Evolutionary conservation across 2,329 filamentous ascomycete genomes (phyloP).

Genomic region (Coniochaeta hoffmannii): DNA sequence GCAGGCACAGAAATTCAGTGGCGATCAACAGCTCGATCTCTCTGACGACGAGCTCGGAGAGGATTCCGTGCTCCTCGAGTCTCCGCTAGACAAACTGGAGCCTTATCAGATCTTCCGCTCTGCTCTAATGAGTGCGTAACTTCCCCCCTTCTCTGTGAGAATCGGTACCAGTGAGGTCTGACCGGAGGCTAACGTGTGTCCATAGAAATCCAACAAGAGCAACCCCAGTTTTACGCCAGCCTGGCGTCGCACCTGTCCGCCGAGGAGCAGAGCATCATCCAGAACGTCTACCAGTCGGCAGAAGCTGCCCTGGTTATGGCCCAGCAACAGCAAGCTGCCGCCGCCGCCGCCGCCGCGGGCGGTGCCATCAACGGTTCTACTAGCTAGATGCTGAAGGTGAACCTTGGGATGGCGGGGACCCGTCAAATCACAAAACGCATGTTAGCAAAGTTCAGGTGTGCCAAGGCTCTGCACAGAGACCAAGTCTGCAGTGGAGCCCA

Average conservation of each 20-base stretch:
- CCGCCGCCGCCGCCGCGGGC: neutral
- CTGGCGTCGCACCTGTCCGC: slow-evolving; percentile 71
- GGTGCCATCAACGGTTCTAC: neutral
- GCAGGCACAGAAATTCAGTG: slow-evolving; percentile 76
- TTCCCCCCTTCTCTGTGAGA: neutral
- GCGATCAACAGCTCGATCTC: slow-evolving; percentile 54
- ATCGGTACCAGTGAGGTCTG: neutral
- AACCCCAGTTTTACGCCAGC: slow-evolving; percentile 79
- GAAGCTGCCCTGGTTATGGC: slow-evolving; percentile 38
- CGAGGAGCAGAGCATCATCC: slow-evolving; percentile 76
- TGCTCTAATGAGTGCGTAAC: slow-evolving; percentile 68
- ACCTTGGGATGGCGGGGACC: no score
- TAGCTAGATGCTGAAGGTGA: neutral
- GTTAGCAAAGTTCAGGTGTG: no score
- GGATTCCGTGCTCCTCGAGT: slow-evolving; percentile 87
- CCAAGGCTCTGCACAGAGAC: neutral
- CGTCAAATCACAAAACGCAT: no score
- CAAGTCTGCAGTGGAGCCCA: neutral
- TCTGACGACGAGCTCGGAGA: slow-evolving; percentile 87
- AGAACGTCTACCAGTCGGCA: slow-evolving; percentile 69
- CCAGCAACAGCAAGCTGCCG: slow-evolving; percentile 19
- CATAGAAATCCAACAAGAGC: slow-evolving; percentile 78
- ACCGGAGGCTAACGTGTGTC: slow-evolving; percentile 19
- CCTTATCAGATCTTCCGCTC: slow-evolving; percentile 85
- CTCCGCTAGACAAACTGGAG: slow-evolving; percentile 89